A percentile compares a stretch with the other conserved stretches of the same genome.
Conservation (phyloP, 1,284 basidiomycete species). For the Ustilago hordei region DNA sequence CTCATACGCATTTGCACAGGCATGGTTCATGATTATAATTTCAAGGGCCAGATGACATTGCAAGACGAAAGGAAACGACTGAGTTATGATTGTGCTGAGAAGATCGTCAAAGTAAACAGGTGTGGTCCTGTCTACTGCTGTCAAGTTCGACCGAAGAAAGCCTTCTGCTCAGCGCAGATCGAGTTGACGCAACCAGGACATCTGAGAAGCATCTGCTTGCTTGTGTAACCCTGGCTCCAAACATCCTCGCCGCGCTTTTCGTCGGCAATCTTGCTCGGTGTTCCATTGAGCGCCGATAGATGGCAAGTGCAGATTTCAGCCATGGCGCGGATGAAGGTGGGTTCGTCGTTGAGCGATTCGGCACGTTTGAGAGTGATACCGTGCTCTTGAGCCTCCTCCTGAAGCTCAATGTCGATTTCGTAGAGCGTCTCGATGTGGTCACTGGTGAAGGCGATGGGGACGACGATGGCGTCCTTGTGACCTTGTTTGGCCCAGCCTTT, state of each 20-base stretch:
- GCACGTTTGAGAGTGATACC: slow-evolving; percentile 92
- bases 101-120: background rate
- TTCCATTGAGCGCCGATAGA: slow-evolving; percentile 70
- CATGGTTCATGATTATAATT: background rate
- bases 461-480: slow-evolving; percentile 85
- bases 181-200: slow-evolving; percentile 94
- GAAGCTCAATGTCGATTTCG: slow-evolving; percentile 94
- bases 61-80: background rate
- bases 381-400: slow-evolving; percentile 81
- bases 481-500: slow-evolving; percentile 91
- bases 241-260: slow-evolving; percentile 45
- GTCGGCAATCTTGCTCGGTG: slow-evolving; percentile 29
- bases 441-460: slow-evolving; percentile 97
- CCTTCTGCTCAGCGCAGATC: slow-evolving; percentile 86
- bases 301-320: slow-evolving; percentile 92
- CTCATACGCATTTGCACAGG: slow-evolving; percentile 4
- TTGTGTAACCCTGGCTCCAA: slow-evolving; percentile 72
- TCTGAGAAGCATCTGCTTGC: slow-evolving; percentile 84
- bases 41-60: slow-evolving; percentile 7
- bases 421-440: slow-evolving; percentile 99
- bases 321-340: slow-evolving; percentile 94
- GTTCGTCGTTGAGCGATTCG: slow-evolving; percentile 96
- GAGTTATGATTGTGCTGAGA: slow-evolving; percentile 3
- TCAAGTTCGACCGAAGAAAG: slow-evolving; percentile 76
- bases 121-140: slow-evolving; percentile 6